Conservation (phyloP, 495 filamentous ascomycete genomes). For the Penicillium ucsense region DNA sequence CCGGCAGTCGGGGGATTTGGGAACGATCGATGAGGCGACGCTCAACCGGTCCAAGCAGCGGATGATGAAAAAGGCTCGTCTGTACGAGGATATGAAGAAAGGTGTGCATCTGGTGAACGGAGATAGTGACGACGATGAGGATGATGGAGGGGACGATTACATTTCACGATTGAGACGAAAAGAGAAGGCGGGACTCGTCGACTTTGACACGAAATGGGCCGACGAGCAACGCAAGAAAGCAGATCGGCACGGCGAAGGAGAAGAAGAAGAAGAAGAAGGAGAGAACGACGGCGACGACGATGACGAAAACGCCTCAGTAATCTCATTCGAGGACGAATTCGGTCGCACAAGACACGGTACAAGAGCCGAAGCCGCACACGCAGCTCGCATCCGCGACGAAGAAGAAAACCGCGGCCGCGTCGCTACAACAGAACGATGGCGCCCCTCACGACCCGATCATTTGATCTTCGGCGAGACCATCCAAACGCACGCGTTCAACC, state of each 20-base stretch:
- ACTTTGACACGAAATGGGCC: constrained; percentile 94
- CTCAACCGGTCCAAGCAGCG: constrained; percentile 56
- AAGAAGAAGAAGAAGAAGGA: constrained; percentile 30
- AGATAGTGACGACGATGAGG: constrained; percentile 40
- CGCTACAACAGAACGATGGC: constrained; percentile 39
- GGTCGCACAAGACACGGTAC: constrained; percentile 67
- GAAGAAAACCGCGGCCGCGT: constrained; percentile 17
- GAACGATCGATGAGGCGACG: constrained; percentile 33
- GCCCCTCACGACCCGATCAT: constrained; percentile 54
- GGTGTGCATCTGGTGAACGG: constrained; percentile 40
- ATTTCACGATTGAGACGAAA: constrained; percentile 24
- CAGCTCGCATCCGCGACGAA: constrained; percentile 41
- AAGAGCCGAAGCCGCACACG: constrained; percentile 47
- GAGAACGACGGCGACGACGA: constrained; percentile 30
- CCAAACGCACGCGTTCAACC: constrained; percentile 71
- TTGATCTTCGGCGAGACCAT: constrained; percentile 78
- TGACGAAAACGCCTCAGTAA: constrained; percentile 45
- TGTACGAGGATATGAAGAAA: constrained; percentile 79
- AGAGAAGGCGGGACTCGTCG: constrained; percentile 54
- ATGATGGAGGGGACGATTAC: constrained; percentile 30
- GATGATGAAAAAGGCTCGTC: constrained; percentile 76
- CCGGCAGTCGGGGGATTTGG: constrained; percentile 28
- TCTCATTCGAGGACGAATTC: constrained; percentile 86
- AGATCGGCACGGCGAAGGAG: constrained; percentile 24
- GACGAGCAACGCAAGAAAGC: constrained; percentile 42